A percentile compares a stretch with the other conserved stretches of the same genome.
These are phyloP conservation scores for Paecilomyces sp. DNA, from an alignment of 2,329 filamentous ascomycete genomes.

Conservation along the genomic window DNA sequence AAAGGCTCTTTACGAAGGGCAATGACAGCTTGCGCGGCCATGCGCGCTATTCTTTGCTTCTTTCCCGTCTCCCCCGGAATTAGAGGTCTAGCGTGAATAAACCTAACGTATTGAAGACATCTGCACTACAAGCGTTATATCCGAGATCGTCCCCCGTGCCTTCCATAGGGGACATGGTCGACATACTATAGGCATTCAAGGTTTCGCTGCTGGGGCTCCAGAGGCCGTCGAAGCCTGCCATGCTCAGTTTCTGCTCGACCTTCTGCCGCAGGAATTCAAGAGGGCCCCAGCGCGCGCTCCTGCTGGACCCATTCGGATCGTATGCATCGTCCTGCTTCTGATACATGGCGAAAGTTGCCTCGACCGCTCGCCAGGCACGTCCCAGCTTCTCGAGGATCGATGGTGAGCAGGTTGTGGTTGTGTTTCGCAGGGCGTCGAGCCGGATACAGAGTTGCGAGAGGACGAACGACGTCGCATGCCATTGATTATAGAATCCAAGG, in stretches of 20 bases:
- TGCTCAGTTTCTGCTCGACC: background rate
- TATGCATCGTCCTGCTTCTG: background rate
- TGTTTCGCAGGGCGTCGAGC: background rate
- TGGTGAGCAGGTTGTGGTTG: background rate
- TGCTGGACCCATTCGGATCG: background rate
- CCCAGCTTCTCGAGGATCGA: background rate
- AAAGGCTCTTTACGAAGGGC: background rate
- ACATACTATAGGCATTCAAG: background rate
- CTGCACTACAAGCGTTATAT: background rate
- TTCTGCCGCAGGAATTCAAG: background rate
- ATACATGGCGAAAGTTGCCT: background rate
- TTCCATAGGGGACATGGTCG: background rate
- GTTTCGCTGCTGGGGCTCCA: background rate
- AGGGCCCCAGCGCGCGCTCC: background rate
- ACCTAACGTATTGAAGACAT: background rate
- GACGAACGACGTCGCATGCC: slow-evolving; percentile 2
- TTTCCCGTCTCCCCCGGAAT: background rate
- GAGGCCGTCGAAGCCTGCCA: background rate
- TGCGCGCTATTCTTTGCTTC: background rate
- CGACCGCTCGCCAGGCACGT: background rate
- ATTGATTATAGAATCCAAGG: slow-evolving; percentile 1
- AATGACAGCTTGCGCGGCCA: background rate
- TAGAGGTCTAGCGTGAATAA: background rate
- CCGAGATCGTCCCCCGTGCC: background rate
- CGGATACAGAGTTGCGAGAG: background rate